Base-by-base conservation (phyloP, 2,329 filamentous ascomycete species). In the Immersiporthe knoxdaviesiana region DNA sequence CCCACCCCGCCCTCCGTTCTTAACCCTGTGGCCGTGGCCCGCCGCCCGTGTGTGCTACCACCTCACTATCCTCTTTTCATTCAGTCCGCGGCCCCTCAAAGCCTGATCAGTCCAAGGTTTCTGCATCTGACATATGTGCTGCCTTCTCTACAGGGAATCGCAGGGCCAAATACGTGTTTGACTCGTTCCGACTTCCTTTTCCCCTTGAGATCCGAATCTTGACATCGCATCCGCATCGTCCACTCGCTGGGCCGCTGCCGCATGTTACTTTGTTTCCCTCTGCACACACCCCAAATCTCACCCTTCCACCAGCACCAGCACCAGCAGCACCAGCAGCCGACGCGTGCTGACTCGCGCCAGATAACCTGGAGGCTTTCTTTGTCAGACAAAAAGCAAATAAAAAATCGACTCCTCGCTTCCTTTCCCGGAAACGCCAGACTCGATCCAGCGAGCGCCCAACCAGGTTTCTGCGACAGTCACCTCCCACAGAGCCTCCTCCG, bases 391-490 rank as follows among this genome's bases (percentile, higher is more conserved):
- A 47, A 75, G 74, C 77, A 80, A 79, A 79, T 78, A 79, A 79
- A 79, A 78, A 79, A 78, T 78, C 76, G 77, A 79, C 80, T 81
- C 77, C 78, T 82, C 80, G 79, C 79, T 83, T 83, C 81, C 79
- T 81, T 84, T 82, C 77, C 76, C 71, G 76, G 75, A 76, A 76
- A 78, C 79, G 80, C 82, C 82, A 83, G 79, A 80, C 81, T 83
- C 81, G 76, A 83, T 82, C 78, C 78, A 84, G 81, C 78, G 64
- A 79, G 76, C 76, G 76, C 81, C 83, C 82, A 85, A 85, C 84
- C 84, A 84, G 82, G 83, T 83, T 84, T 84, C 82, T 83, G 83
- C 83, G 80, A 86, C 83, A 81, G 80, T 79, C 78, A 77, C 75
- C 77, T 78, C 77, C 81, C 76, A 77, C 75, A 78, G 76, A 77